Evolutionary conservation across 345 rosid species (phyloP), one percentile per base, ranked within the genome.

Genomic region (Populus deltoides): DNA sequence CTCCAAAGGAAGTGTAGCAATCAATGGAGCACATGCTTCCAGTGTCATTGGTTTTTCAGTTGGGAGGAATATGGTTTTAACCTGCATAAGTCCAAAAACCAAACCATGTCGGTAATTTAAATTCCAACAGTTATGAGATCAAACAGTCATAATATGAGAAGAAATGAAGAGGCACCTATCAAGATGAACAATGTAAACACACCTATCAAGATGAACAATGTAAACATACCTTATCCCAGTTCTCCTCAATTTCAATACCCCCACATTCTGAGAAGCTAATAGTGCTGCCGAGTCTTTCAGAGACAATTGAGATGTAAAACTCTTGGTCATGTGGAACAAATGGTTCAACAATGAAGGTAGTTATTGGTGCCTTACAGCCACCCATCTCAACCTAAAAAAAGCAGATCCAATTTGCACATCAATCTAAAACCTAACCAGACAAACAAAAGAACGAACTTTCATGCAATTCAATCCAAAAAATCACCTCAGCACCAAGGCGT

Each of bases 181-280:
- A 25, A 3, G 75, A n/a, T 17, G 17, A 35, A 9, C 51, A 17
- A 16, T 39, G 66, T 29, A 49, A 22, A 11, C 29, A 63, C 78
- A 93, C 99, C 90, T 96, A 22, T 25, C 55, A 25, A 3, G 75
- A n/a, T 17, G 17, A 35, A 9, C 51, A 17, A 16, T 39, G 66
- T 29, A 49, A 22, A 11, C 29, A 63, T 80, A 93, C 99, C 90
- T 96, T 93, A 86, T 92, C 97, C 99, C 97, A 96, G 72, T 96
- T 96, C 86, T 92, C 99, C 90, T 96, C 99, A 71, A 96, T 93
- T 51, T 96, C 99, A 84, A 93, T 92, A 10, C 99, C 99, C 3
- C 98, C 98, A 77, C 97, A 96, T 83, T 97, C 98, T 27, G 97
- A 97, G 83, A 92, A 97, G 83, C 93, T 91, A 79, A 94, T 83